Percentiles rank a stretch among this genome's conserved stretches.
Conservation (phyloP, 1,139 yeast genomes). For the Taphrina communis region DNA sequence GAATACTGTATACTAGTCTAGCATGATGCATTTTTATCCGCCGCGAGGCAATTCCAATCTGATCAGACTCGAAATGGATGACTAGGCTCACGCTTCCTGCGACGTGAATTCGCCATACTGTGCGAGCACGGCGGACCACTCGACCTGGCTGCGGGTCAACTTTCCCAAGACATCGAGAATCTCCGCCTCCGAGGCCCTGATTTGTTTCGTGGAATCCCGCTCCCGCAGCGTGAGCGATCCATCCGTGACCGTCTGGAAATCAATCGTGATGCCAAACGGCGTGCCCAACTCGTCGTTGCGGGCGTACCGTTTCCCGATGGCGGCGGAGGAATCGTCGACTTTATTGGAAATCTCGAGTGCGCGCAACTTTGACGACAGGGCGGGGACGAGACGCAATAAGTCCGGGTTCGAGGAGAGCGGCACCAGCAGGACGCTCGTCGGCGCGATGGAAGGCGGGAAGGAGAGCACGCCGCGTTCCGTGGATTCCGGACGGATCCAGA, state of each 20-base stretch:
- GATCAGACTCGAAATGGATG: background rate
- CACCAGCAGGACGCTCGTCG: constrained; percentile 93
- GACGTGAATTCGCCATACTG: constrained; percentile 43
- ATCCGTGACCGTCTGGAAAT: constrained; percentile 90
- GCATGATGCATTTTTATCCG: background rate
- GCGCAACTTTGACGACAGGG: constrained; percentile 67
- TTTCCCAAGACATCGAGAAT: constrained; percentile 76
- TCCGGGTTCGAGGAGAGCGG: constrained; percentile 88
- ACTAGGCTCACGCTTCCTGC: constrained; percentile 4
- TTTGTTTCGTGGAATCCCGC: constrained; percentile 96
- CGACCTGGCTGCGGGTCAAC: constrained; percentile 32
- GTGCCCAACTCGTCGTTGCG: constrained; percentile 99
- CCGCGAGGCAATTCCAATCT: background rate
- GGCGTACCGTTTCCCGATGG: constrained; percentile 97
- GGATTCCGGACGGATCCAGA: constrained; percentile 95
- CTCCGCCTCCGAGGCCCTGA: constrained; percentile 84
- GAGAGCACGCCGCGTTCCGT: constrained; percentile 89
- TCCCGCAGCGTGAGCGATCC: constrained; percentile 87
- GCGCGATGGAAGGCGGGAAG: constrained; percentile 94
- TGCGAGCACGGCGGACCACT: constrained; percentile 42
- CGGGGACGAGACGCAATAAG: constrained; percentile 72
- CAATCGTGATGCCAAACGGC: constrained; percentile 97
- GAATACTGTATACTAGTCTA: too few relatives aligned
- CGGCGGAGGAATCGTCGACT: constrained; percentile 96
- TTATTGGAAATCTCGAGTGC: constrained; percentile 87